Base-by-base conservation (phyloP, 352 stramenopile species). In the Pythium sukuiense region DNA sequence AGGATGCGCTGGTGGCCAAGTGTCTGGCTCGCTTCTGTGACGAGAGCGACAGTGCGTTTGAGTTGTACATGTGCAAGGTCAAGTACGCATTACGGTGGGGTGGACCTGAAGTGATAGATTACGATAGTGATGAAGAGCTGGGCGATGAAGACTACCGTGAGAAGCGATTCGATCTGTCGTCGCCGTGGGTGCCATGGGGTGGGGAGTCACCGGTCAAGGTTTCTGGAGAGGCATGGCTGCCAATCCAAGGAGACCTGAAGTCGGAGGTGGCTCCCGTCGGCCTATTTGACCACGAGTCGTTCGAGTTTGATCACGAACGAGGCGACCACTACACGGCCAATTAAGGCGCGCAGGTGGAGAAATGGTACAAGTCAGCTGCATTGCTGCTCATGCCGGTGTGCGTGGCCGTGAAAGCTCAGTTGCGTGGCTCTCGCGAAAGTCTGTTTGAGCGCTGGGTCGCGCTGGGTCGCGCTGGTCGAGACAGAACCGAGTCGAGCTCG, bases 331-430 rank as follows among this genome's bases (percentile, higher is more conserved):
- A 61, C 32, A 63, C 58, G 9, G 65, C 57, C 8, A 63, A 66
- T 30, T 58, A 58, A 52, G 58, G 65, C 43, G 37, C 26, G 11
- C 35, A 16, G 2, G 6, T 65, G 14, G 46, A 65, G 26, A 65
- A 55, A 18, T 66, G 58, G 65, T 71, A 71, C 46, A 48, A 27
- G 0, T 58, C 65, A 14, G 65, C 65, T 5, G 57, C 65, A 4
- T 18, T 71, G 27, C 32, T 71, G 13, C 43, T 67, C 9, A 6
- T 61, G 8, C 58, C 65, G 20, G 30, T 60, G 29, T 29, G 11
- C 12, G 12, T 55, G 8, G 39, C 12, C 35, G 12, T 55, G 11
- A 0, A 26, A 54, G 55, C 59, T 29, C 26, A 9, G 13, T 11
- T 37, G 46, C 6, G 18, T 27, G 35, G 2, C 7, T 43, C 27